These are phyloP conservation scores for Przewalskia tangutica DNA, from an alignment of 257 asterid genomes.

Conservation along the genomic window DNA sequence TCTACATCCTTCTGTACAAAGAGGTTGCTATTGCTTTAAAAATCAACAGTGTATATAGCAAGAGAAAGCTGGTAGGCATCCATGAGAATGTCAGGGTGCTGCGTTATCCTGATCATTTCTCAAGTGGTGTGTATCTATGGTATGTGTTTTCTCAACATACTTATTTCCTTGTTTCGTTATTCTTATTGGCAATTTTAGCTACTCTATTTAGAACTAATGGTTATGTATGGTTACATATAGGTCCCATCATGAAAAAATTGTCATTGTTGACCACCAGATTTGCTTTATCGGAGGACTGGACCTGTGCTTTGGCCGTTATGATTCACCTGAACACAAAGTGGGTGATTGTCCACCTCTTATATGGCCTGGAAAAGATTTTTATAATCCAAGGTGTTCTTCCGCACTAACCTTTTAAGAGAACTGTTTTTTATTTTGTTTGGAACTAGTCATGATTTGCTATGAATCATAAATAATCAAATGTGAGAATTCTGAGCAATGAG, in stretches of 20 bases:
- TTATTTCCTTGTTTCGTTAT: not conserved
- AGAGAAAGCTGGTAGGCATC: slow-evolving; percentile 67
- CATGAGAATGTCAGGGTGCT: slow-evolving; percentile 87
- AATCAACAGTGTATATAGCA: slow-evolving; percentile 88
- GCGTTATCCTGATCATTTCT: slow-evolving; percentile 92
- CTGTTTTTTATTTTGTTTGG: slow-evolving; percentile 1
- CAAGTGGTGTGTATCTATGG: slow-evolving; percentile 86
- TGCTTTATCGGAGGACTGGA: slow-evolving; percentile 95
- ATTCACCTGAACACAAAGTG: slow-evolving; percentile 65
- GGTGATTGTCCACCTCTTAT: slow-evolving; percentile 63
- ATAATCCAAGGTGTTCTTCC: slow-evolving; percentile 71
- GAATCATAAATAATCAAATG: not conserved
- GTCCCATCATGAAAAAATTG: slow-evolving; percentile 98
- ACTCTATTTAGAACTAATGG: slow-evolving; percentile 14
- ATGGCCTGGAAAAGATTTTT: slow-evolving; percentile 98
- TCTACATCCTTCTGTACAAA: slow-evolving; percentile 83
- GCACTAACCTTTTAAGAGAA: slow-evolving; percentile 6
- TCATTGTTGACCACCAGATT: slow-evolving; percentile 79
- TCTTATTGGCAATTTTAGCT: not conserved
- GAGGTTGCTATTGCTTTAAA: slow-evolving; percentile 91
- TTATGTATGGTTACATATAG: slow-evolving; percentile 25
- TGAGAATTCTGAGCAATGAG: not conserved
- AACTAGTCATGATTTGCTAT: not conserved
- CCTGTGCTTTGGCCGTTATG: slow-evolving; percentile 93
- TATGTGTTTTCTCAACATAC: slow-evolving; percentile 15